Percentiles rank a stretch among this genome's conserved stretches.
Conservation (phyloP, 106 monocot species). For the Chionographis japonica region DNA sequence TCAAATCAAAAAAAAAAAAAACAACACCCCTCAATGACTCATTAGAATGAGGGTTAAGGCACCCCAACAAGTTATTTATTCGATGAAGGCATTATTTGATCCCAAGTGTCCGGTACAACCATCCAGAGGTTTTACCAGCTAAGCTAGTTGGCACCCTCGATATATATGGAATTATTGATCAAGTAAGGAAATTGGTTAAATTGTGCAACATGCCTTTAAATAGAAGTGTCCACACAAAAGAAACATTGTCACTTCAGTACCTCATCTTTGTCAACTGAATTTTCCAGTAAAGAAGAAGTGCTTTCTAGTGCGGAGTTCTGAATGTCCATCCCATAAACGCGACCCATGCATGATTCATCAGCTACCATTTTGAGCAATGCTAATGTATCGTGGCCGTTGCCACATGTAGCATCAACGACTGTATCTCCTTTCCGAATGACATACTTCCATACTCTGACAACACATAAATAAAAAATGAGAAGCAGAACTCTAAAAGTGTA, state of each 20-base stretch:
- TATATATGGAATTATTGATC: background rate
- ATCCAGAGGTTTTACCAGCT: too few species aligned
- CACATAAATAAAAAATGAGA: background rate
- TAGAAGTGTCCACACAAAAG: background rate
- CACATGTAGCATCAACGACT: constrained; percentile 93
- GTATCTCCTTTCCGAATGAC: constrained; percentile 65
- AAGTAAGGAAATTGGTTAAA: background rate
- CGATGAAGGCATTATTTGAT: too few species aligned
- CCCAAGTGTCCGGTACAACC: too few species aligned
- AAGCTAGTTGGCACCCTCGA: too few species aligned
- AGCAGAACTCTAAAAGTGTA: background rate
- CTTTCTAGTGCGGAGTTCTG: constrained; percentile 63
- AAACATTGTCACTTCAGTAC: constrained; percentile 16
- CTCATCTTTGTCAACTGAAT: constrained; percentile 33
- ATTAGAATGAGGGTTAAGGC: too few species aligned
- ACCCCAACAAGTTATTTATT: too few species aligned
- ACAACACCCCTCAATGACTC: too few species aligned
- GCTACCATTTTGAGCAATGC: constrained; percentile 80
- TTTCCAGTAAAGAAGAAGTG: constrained; percentile 58
- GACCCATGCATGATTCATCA: constrained; percentile 53
- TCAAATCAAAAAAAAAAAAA: too few species aligned
- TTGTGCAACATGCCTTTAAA: background rate
- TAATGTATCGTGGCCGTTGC: constrained; percentile 92
- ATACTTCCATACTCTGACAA: constrained; percentile 69
- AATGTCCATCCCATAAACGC: constrained; percentile 92